A percentile compares a stretch with the other conserved stretches of the same genome.
Evolutionary conservation across 2,329 filamentous ascomycete species (phyloP).

Genomic region (Trichoderma sp.): DNA sequence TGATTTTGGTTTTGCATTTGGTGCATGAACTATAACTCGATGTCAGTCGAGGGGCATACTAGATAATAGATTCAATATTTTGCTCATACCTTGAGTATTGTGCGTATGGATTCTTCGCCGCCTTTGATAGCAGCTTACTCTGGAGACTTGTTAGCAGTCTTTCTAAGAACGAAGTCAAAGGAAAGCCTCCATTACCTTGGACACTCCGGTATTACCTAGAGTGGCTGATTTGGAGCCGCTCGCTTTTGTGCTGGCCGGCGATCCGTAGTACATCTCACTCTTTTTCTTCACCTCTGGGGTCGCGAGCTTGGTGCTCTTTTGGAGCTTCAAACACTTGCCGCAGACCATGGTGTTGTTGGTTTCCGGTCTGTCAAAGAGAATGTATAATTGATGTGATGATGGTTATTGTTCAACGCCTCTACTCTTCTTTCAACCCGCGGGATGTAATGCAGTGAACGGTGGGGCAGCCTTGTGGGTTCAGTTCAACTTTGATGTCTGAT

Average conservation of each 20-base stretch:
- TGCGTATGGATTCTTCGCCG: slow-evolving; percentile 64
- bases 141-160: slow-evolving; percentile 27
- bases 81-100: slow-evolving; percentile 47
- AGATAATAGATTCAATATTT: too few relatives aligned
- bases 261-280: slow-evolving; percentile 64
- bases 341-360: slow-evolving; percentile 53
- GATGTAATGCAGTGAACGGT: not conserved
- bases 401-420: not conserved
- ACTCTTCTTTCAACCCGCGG: not conserved
- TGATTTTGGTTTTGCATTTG: slow-evolving; percentile 62
- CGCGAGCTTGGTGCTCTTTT: slow-evolving; percentile 56
- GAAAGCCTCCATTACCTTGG: slow-evolving; percentile 47
- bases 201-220: slow-evolving; percentile 55
- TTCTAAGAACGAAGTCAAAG: not conserved
- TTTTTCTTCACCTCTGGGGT: slow-evolving; percentile 66
- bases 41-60: not conserved
- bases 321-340: slow-evolving; percentile 60
- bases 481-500: not conserved
- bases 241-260: slow-evolving; percentile 43
- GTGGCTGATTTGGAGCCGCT: slow-evolving; percentile 49
- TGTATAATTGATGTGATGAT: not conserved
- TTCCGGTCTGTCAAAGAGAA: not conserved
- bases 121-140: slow-evolving; percentile 63
- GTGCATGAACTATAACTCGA: slow-evolving; percentile 48
- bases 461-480: not conserved